phyloP scores from a whole-genome alignment of 768 basidiomycete genomes.

The Asterophora lycoperdoides region DNA sequence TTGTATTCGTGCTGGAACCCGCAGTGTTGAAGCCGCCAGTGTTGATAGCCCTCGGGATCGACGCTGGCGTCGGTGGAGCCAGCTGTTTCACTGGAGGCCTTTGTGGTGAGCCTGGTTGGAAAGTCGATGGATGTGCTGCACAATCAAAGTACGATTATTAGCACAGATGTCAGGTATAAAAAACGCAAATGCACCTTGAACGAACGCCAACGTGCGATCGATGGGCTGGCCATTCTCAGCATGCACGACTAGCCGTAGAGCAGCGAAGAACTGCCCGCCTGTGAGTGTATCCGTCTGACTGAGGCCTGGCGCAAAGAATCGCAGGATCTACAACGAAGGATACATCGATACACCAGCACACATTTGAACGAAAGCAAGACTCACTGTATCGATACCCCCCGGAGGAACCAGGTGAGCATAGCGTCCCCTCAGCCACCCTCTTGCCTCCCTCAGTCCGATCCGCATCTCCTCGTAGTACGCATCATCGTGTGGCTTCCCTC shows the following conservation, averaged over 20 bases:
- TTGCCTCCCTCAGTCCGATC: constrained; percentile 60
- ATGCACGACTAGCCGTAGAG: constrained; percentile 62
- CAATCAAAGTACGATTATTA: not conserved
- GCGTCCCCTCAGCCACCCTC: constrained; percentile 73
- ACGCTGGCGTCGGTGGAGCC: constrained; percentile 9
- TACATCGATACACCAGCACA: not conserved
- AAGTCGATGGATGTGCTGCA: not conserved
- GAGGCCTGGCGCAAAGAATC: constrained; percentile 56
- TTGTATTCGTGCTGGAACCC: too few species aligned
- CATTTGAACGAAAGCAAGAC: constrained; percentile 1
- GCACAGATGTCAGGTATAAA: not conserved
- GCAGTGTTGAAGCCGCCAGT: constrained; percentile 2
- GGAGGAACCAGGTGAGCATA: constrained; percentile 48
- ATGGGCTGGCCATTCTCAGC: constrained; percentile 55
- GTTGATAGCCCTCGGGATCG: not conserved
- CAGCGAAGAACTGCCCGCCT: constrained; percentile 76
- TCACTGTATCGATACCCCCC: constrained; percentile 54
- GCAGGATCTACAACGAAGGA: constrained; percentile 48
- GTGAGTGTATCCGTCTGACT: constrained; percentile 48
- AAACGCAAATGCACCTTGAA: constrained; percentile 53
- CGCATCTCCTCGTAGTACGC: constrained; percentile 48
- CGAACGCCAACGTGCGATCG: constrained; percentile 65
- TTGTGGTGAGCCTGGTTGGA: too few species aligned
- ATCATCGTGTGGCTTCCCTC: constrained; percentile 30
- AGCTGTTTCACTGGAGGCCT: too few species aligned